A percentile compares a stretch with the other conserved stretches of the same genome.
Conservation (phyloP, 257 asterid genomes). For the Rubia yunnanensis region DNA sequence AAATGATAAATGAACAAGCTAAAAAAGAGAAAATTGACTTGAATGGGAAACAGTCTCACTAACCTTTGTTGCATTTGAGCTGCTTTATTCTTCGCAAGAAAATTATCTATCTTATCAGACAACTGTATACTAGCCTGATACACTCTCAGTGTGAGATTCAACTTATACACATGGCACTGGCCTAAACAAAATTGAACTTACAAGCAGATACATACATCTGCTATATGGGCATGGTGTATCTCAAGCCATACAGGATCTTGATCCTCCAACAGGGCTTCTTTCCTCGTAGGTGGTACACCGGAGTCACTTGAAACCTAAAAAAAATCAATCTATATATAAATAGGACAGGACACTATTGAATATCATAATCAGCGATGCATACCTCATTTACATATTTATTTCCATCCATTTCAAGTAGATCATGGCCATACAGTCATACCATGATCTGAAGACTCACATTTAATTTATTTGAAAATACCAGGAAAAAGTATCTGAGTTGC, state of each 20-base stretch:
- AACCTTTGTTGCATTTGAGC: slow-evolving; percentile 96
- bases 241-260: slow-evolving; percentile 94
- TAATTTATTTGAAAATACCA: too few species aligned
- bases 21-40: not conserved
- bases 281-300: slow-evolving; percentile 72
- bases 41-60: slow-evolving; percentile 11
- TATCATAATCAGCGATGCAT: slow-evolving; percentile 11
- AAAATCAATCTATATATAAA: slow-evolving; percentile 19
- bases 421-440: slow-evolving; percentile 99
- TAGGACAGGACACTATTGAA: not conserved
- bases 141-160: slow-evolving; percentile 14
- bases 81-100: slow-evolving; percentile 89
- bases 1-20: not conserved
- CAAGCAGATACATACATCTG: slow-evolving; percentile 52
- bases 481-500: too few species aligned
- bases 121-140: slow-evolving; percentile 84
- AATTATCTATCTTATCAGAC: slow-evolving; percentile 75
- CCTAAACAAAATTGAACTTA: slow-evolving; percentile 8
- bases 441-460: too few species aligned
- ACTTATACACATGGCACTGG: slow-evolving; percentile 14
- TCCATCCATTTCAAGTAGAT: slow-evolving; percentile 85
- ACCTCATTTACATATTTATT: slow-evolving; percentile 87
- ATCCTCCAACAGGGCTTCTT: slow-evolving; percentile 88
- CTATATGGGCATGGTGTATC: slow-evolving; percentile 84
- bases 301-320: slow-evolving; percentile 73